Base-by-base conservation (phyloP, 345 rosid genomes). In the Passiflora organensis region DNA sequence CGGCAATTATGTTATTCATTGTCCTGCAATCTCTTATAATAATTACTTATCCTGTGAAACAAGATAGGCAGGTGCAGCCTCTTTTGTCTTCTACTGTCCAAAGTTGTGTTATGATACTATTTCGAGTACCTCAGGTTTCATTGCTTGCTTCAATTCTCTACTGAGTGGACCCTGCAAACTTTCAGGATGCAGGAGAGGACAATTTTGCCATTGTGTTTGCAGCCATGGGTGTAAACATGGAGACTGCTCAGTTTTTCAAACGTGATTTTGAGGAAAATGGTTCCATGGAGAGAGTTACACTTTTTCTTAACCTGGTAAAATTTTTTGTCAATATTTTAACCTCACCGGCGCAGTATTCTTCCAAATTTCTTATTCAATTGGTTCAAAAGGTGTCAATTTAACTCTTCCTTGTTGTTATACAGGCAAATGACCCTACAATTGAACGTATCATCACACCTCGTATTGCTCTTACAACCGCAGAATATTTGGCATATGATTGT, bases 221-320 rank as follows among this genome's bases (percentile, higher is more conserved):
- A 36, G 98, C 98, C 49, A 88, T 91, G 98, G 96, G 98, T 64
- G 98, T 91, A 55, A 91, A 91, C 78, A 91, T 88, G 96, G 96
- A 91, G 73, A 91, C 98, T 45, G 95, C 98, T 17, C 96, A 91
- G 68, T 91, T 91, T 70, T 88, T 91, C 79, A 91, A 91, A 66
- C 88, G 98, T 48, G 98, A 91, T 77, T 91, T 91, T 72, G 98
- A 91, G 76, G 95, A 88, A 70, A 91, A 88, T 63, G 98, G 96
- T 23, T 91, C 98, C 15, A 91, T 88, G 98, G 98, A 91, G 70
- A 86, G 98, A 74, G 96, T 91, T 60, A 88, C 95, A 32, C 85
- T 91, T 63, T 91, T 91, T 69, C 74, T 91, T 19, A 91, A 91
- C 74, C 76, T 88, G 87, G 97, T 81, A 82, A 8, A n/a, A 11